Evolutionary conservation across 352 stramenopile genomes (phyloP).

Genomic region (Globisporangium recalcitrans): DNA sequence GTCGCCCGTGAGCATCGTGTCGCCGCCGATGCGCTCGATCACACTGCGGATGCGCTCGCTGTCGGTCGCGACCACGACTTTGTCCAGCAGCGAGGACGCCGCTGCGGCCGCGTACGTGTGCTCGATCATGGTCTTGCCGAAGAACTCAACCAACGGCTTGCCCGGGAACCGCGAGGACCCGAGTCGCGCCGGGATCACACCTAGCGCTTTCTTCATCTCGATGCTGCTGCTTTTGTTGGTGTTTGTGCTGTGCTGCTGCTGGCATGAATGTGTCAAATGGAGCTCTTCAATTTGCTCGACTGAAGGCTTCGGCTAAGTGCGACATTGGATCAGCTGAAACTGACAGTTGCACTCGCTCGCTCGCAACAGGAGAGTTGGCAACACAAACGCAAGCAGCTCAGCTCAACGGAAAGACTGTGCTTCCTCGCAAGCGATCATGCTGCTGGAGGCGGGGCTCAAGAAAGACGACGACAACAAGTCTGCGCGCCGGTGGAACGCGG

Average conservation of each 20-base stretch:
- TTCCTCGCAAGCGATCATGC: constrained; percentile 32
- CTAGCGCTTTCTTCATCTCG: constrained; percentile 52
- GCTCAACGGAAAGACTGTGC: no score
- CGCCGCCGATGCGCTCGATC: constrained; percentile 35
- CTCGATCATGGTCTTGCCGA: constrained; percentile 79
- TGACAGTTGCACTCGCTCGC: not conserved
- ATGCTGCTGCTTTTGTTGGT: not conserved
- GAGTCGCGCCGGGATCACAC: constrained; percentile 71
- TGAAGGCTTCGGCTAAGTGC: constrained; percentile 1
- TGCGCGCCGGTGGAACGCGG: constrained; percentile 21
- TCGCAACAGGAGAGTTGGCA: not conserved
- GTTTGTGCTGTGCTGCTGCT: not conserved
- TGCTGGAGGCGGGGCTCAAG: constrained; percentile 55
- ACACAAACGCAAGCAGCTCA: not conserved
- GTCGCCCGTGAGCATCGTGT: constrained; percentile 57
- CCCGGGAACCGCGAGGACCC: constrained; percentile 71
- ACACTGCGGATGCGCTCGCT: constrained; percentile 48
- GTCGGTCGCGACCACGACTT: constrained; percentile 82
- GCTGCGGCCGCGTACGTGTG: constrained; percentile 67
- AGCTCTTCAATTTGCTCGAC: not conserved
- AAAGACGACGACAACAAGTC: constrained; percentile 49
- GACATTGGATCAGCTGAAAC: not conserved
- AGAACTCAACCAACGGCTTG: constrained; percentile 77
- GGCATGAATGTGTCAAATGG: not conserved
- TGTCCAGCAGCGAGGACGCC: constrained; percentile 42